A percentile compares a stretch with the other conserved stretches of the same genome.
Conservation (phyloP, 2,329 filamentous ascomycete genomes). For the Rhynchosporium agropyri region DNA sequence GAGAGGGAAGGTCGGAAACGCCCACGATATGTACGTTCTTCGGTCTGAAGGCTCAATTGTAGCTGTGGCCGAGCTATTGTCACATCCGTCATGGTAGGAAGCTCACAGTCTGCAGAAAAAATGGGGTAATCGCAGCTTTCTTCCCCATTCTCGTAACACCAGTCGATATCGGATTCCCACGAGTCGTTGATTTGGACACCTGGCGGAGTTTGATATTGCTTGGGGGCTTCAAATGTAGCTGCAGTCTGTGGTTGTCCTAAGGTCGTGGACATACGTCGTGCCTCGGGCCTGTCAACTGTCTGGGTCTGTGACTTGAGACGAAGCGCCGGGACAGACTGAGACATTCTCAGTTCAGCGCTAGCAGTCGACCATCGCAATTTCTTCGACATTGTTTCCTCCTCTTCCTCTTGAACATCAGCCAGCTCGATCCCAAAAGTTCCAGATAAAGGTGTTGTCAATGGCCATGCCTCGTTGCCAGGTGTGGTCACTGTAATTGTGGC, state of each 20-base stretch:
- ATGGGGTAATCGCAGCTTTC: conserved; percentile 66
- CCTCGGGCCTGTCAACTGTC: conserved; percentile 36
- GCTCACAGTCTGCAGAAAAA: conserved; percentile 52
- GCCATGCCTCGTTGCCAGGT: conserved; percentile 50
- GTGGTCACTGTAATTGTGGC: conserved; percentile 48
- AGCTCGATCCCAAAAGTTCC: conserved; percentile 45
- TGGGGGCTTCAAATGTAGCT: conserved; percentile 12
- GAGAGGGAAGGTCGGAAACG: conserved; percentile 41
- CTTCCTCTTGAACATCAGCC: conserved; percentile 65
- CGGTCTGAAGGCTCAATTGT: conserved; percentile 35
- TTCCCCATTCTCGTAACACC: conserved; percentile 69
- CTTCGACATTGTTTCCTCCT: conserved; percentile 49
- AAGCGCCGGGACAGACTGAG: conserved; percentile 41
- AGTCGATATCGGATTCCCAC: conserved; percentile 73
- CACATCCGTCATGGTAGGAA: conserved; percentile 38
- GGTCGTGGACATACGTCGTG: conserved; percentile 27
- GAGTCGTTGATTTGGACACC: conserved; percentile 42
- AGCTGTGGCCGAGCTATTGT: conserved; percentile 24
- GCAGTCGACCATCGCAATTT: conserved; percentile 34
- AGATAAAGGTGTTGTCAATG: conserved; percentile 42
- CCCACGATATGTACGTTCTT: conserved; percentile 34
- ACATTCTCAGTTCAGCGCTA: conserved; percentile 38
- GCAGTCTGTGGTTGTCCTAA: conserved; percentile 24
- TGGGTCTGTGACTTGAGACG: conserved; percentile 48
- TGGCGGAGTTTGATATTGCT: conserved; percentile 25